Evolutionary conservation across 2,329 filamentous ascomycete species (phyloP).

Genomic region (Hymenoscyphus albidus): DNA sequence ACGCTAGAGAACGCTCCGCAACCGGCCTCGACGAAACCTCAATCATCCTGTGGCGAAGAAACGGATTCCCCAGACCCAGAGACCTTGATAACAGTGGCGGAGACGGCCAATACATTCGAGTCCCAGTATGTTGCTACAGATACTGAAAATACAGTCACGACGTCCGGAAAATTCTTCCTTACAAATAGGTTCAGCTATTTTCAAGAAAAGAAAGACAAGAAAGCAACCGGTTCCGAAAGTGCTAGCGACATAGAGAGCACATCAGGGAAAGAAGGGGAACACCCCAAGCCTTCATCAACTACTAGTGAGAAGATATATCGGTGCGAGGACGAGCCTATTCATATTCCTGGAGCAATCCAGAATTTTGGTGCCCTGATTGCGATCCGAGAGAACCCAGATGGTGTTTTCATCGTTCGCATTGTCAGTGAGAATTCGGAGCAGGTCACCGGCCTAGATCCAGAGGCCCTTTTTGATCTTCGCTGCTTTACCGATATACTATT

Average conservation of each 20-base stretch:
- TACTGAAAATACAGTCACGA: neutral
- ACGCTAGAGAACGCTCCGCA: neutral
- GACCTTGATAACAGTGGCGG: neutral
- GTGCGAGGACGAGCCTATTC: slow-evolving; percentile 28
- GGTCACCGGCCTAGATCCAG: slow-evolving; percentile 19
- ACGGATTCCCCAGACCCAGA: neutral
- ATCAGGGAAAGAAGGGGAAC: neutral
- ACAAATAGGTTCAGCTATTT: slow-evolving; percentile 9
- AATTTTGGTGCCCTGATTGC: slow-evolving; percentile 24
- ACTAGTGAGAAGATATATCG: slow-evolving; percentile 15
- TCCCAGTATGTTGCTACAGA: slow-evolving; percentile 5
- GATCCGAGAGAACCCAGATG: slow-evolving; percentile 19
- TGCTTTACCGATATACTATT: slow-evolving; percentile 25
- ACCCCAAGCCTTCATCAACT: neutral
- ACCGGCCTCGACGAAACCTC: neutral
- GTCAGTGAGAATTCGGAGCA: slow-evolving; percentile 25
- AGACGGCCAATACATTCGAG: neutral
- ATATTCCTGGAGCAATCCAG: slow-evolving; percentile 26
- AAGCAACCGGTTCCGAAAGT: neutral
- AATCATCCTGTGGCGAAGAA: neutral
- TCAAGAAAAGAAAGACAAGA: neutral
- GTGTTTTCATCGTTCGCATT: slow-evolving; percentile 20
- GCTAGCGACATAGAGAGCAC: neutral
- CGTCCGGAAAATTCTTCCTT: slow-evolving; percentile 5
- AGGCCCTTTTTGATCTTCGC: slow-evolving; percentile 22